Base-by-base conservation (phyloP, 495 filamentous ascomycete genomes). In the Staphylotrichum tortipilum region DNA sequence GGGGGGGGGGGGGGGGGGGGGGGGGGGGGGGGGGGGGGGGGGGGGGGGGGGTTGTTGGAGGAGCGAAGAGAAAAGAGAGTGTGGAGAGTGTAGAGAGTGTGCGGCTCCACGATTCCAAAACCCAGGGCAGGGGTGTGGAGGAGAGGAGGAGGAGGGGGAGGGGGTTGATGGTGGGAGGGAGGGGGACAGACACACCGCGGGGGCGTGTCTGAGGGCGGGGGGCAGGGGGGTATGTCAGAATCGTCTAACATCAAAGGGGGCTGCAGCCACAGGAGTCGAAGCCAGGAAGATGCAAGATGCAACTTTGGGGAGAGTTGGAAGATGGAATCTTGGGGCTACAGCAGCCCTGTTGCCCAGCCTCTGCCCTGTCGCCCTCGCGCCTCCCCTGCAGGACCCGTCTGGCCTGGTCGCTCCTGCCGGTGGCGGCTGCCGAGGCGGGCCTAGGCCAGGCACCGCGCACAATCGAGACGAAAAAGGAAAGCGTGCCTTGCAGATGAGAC, bases 91-190 rank as follows among this genome's bases (percentile, higher is more conserved):
- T 54, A 58, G 65, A 62, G 66, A 58, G 59, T 54, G 63, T 44
- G 41, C 46, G 41, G 63, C 70, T 64, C 70, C 68, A 69, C 67
- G 66, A 62, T 65, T 64, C 57, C 68, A 71, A 71, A 72, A 73
- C 71, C 54, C 57, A 58, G 53, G 57, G 61, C 64, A 65, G 60
- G 64, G 57, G 57, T 47, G 57, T 41, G 58, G 60, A 55, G 40
- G 29, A 47, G 23, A 26, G 28, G 47, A 52, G 42, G 50, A 36
- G 46, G 14, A 54, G 54, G 23, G 18, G 17, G 6, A 23, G 30
- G 43, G 18, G 30, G 28, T 7, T 42, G 17, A 49, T 61, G 62
- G 26, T 47, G 44, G 49, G 60, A 43, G 26, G 21, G 14, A 26
- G 18, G 44, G 30, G 47, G 41, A 39, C 24, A 44, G 48, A 55